Conservation (phyloP, 352 stramenopile species). For the Phytopythium montanum region DNA sequence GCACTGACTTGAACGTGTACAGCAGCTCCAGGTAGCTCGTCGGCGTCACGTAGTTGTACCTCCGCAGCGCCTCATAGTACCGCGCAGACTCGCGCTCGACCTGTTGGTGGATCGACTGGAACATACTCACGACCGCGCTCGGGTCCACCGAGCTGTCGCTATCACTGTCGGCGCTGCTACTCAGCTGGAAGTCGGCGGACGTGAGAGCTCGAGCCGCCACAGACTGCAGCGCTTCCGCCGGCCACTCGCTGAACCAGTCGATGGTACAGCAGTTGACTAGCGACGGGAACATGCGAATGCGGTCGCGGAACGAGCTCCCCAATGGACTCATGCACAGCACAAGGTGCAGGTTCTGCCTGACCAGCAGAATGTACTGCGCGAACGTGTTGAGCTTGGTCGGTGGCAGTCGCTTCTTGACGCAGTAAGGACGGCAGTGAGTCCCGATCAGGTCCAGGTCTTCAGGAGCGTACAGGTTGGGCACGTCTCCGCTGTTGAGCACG, state of each 20-base stretch:
- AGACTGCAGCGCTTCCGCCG: constrained; percentile 78
- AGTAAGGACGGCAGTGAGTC: constrained; percentile 89
- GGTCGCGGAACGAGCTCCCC: constrained; percentile 74
- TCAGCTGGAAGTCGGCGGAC: constrained; percentile 65
- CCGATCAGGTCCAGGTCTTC: constrained; percentile 93
- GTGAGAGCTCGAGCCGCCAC: constrained; percentile 52
- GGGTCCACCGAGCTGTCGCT: constrained; percentile 32
- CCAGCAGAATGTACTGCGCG: constrained; percentile 91
- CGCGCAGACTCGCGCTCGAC: constrained; percentile 83
- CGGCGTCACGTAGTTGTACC: constrained; percentile 93
- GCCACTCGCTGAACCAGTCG: constrained; percentile 89
- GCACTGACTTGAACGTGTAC: constrained; percentile 90
- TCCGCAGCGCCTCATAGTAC: constrained; percentile 81
- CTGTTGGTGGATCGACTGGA: constrained; percentile 88
- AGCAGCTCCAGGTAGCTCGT: constrained; percentile 93
- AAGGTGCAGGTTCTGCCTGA: constrained; percentile 90
- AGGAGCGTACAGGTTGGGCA: constrained; percentile 91
- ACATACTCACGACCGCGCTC: constrained; percentile 63
- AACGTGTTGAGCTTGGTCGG: constrained; percentile 95
- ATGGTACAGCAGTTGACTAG: constrained; percentile 87
- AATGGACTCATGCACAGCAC: constrained; percentile 89
- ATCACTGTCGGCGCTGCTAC: constrained; percentile 13
- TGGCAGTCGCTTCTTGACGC: constrained; percentile 86
- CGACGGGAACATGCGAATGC: constrained; percentile 86
- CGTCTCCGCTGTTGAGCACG: constrained; percentile 93